A percentile compares a stretch with the other conserved stretches of the same genome.
These are phyloP conservation scores for Penicillium aurantiogriseum DNA, from an alignment of 2,329 filamentous ascomycete genomes.

Conservation along the genomic window DNA sequence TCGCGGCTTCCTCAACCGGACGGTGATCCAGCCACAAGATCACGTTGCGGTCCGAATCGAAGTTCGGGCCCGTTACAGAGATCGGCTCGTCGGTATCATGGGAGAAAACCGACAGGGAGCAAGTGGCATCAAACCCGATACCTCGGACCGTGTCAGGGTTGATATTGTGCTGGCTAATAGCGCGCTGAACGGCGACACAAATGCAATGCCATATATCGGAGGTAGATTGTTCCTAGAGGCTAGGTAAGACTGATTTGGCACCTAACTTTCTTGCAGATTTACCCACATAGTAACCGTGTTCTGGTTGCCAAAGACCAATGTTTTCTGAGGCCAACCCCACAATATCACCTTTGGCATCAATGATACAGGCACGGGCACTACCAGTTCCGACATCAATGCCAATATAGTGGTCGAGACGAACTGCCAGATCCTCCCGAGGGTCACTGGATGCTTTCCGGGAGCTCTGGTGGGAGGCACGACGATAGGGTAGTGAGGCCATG, in stretches of 20 bases:
- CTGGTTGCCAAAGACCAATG: slow-evolving; percentile 77
- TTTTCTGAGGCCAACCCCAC: slow-evolving; percentile 67
- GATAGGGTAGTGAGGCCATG: slow-evolving; percentile 37
- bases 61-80: slow-evolving; percentile 83
- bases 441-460: slow-evolving; percentile 43
- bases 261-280: background rate
- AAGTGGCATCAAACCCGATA: slow-evolving; percentile 98
- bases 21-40: slow-evolving; percentile 97
- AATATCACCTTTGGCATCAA: slow-evolving; percentile 88
- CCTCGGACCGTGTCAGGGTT: slow-evolving; percentile 75
- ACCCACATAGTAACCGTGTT: slow-evolving; percentile 70
- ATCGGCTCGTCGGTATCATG: slow-evolving; percentile 87
- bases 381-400: slow-evolving; percentile 97
- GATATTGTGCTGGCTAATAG: slow-evolving; percentile 77
- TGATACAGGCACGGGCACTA: slow-evolving; percentile 91
- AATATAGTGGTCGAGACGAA: slow-evolving; percentile 64
- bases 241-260: slow-evolving; percentile 3
- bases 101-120: slow-evolving; percentile 88
- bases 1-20: slow-evolving; percentile 82
- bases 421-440: slow-evolving; percentile 57
- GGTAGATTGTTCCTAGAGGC: slow-evolving; percentile 85
- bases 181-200: slow-evolving; percentile 79
- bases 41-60: slow-evolving; percentile 88
- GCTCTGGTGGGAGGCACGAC: slow-evolving; percentile 32
- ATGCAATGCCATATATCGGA: slow-evolving; percentile 96